Evolutionary conservation across 768 basidiomycete species (phyloP), one percentile per base, ranked within the genome.

Genomic region (Leccinum subgranulosum): DNA sequence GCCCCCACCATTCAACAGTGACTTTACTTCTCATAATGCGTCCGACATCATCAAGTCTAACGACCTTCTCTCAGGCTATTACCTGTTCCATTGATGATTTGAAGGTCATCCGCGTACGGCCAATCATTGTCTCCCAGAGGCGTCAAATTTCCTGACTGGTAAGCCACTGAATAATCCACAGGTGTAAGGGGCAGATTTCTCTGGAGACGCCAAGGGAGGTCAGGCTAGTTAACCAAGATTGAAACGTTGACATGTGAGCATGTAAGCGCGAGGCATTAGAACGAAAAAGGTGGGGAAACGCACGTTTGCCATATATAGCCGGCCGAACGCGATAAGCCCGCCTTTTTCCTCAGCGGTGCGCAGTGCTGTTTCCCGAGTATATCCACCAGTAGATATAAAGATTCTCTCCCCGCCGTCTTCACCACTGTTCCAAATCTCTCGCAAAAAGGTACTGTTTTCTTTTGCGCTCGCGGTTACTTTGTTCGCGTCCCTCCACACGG

Each of bases 401-500:
- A 4, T 49, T 3, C 48, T 49, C 25, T 47, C 23, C 15, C 2
- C 4, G 6, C 25, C 19, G 10, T 6, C 46, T 27, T 47, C 69
- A 5, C 64, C 60, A 7, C 34, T 29, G 10, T 49, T 51, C 82
- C 83, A 84, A 6, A 81, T 76, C 3, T 71, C 57, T 14, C 79
- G 72, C 28, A 83, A 49, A 58, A 81, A 79, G 50, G 80, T 76
- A 51, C 77, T 82, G 2, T 73, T 72, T 19, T 73, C 64, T 15
- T 60, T 62, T 41, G 34, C 31, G 0, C 52, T 48, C 2, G 29
- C 11, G 4, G 8, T 5, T 9, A 6, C 3, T 39, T 65, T 61
- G 1, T 64, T 60, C 2, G 0, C 1, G 7, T 9, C 19, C 2
- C 64, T 69, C 17, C 21, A 28, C 15, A 68, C 33, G 70, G 74